These are phyloP conservation scores for Citrus trifoliata DNA, from an alignment of 345 rosid genomes.

Conservation along the genomic window DNA sequence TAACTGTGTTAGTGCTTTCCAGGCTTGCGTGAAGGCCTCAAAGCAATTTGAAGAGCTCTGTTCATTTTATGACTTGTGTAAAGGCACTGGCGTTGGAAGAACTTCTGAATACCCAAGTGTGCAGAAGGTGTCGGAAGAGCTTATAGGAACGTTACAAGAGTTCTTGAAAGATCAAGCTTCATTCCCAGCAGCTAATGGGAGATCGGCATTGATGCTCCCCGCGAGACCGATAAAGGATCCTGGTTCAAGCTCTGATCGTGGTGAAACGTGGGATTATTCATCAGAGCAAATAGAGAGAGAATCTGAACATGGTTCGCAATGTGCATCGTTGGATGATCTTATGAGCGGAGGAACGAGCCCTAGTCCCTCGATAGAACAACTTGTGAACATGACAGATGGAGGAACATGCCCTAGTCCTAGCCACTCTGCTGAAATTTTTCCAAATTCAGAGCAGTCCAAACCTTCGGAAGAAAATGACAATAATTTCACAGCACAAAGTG, in stretches of 20 bases:
- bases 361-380: slow-evolving; percentile 18
- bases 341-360: slow-evolving; percentile 35
- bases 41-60: slow-evolving; percentile 69
- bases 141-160: slow-evolving; percentile 69
- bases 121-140: slow-evolving; percentile 69
- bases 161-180: slow-evolving; percentile 76
- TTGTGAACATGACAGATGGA: not conserved
- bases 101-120: slow-evolving; percentile 80
- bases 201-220: slow-evolving; percentile 24
- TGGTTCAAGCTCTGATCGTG: slow-evolving; percentile 15
- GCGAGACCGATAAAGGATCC: slow-evolving; percentile 12
- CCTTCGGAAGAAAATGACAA: slow-evolving; percentile 16
- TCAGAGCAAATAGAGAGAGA: slow-evolving; percentile 23
- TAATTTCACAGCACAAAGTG: slow-evolving; percentile 17
- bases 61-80: slow-evolving; percentile 55
- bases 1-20: slow-evolving; percentile 57
- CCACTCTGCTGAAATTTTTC: not conserved
- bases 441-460: slow-evolving; percentile 27
- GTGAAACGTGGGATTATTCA: slow-evolving; percentile 23
- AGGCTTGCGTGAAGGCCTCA: slow-evolving; percentile 56
- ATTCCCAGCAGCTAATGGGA: slow-evolving; percentile 29
- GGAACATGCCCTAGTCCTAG: not conserved
- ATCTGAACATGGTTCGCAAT: slow-evolving; percentile 37
- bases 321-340: slow-evolving; percentile 58
- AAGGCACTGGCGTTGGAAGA: slow-evolving; percentile 51